Percentiles rank a stretch among this genome's conserved stretches.
Evolutionary conservation across 768 basidiomycete species (phyloP).

Genomic region (Xerocomus brunneocitrinus): DNA sequence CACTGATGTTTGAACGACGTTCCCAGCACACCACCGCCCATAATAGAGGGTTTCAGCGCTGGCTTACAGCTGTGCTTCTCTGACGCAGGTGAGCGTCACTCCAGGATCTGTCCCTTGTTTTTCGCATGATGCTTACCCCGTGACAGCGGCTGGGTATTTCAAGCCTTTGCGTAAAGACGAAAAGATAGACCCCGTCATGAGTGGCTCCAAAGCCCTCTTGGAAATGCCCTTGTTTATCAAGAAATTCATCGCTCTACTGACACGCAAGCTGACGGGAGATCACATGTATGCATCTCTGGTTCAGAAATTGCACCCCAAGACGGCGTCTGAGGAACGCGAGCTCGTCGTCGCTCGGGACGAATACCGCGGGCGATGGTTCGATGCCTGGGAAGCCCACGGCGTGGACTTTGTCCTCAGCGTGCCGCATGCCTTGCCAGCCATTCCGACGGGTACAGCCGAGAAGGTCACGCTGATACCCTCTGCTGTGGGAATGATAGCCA

Average conservation of each 20-base stretch:
- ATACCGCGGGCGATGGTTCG: slow-evolving; percentile 31
- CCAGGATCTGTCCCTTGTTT: background rate
- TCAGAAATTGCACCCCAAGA: slow-evolving; percentile 33
- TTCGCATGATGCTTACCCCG: background rate
- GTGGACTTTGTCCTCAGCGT: slow-evolving; percentile 39
- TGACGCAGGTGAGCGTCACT: slow-evolving; percentile 43
- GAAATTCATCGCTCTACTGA: slow-evolving; percentile 39
- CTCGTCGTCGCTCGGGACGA: slow-evolving; percentile 26
- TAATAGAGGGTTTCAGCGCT: slow-evolving; percentile 45
- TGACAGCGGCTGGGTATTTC: slow-evolving; percentile 43
- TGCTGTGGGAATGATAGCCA: slow-evolving; percentile 38
- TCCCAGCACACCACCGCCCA: slow-evolving; percentile 42
- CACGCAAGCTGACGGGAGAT: slow-evolving; percentile 27
- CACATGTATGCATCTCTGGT: slow-evolving; percentile 28
- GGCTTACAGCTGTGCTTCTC: slow-evolving; percentile 54
- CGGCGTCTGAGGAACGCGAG: slow-evolving; percentile 25
- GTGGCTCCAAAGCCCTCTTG: slow-evolving; percentile 20
- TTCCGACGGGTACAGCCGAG: slow-evolving; percentile 34
- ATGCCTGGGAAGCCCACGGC: slow-evolving; percentile 36
- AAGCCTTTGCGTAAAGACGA: slow-evolving; percentile 32
- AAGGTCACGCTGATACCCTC: slow-evolving; percentile 33
- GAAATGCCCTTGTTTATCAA: slow-evolving; percentile 35
- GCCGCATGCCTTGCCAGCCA: slow-evolving; percentile 36
- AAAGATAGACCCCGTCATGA: slow-evolving; percentile 30
- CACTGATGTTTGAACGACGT: background rate